A percentile compares a stretch with the other conserved stretches of the same genome.
Conservation (phyloP, 495 filamentous ascomycete genomes). For the Margaritispora aquatica region DNA sequence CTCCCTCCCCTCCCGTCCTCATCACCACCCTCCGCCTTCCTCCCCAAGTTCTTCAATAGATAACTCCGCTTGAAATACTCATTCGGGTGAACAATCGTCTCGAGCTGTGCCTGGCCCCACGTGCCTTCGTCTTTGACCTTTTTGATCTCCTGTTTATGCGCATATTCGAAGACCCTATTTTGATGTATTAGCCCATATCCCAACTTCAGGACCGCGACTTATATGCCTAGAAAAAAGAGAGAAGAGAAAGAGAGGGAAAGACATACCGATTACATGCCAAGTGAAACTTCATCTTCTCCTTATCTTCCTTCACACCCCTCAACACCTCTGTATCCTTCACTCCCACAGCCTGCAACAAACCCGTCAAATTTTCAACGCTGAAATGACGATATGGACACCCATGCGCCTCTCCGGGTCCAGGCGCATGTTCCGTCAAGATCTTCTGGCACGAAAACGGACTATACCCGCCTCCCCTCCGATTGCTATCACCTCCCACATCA, state of each 20-base stretch:
- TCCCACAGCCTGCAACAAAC: constrained; percentile 65
- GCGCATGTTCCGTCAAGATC: constrained; percentile 79
- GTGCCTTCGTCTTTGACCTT: constrained; percentile 76
- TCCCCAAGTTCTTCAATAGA: constrained; percentile 67
- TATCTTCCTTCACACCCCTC: constrained; percentile 78
- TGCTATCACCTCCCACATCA: constrained; percentile 89
- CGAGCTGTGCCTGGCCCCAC: constrained; percentile 74
- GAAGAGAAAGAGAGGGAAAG: neutral
- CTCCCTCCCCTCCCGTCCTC: constrained; percentile 22
- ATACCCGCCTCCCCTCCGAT: constrained; percentile 77
- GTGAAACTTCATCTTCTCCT: constrained; percentile 82
- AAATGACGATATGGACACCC: constrained; percentile 97
- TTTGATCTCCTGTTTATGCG: constrained; percentile 82
- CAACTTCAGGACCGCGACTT: neutral
- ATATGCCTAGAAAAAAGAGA: too few species aligned
- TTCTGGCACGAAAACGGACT: constrained; percentile 90
- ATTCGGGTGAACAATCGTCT: constrained; percentile 97
- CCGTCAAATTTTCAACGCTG: constrained; percentile 73
- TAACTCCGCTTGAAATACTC: constrained; percentile 95
- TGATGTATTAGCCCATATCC: neutral
- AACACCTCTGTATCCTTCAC: constrained; percentile 72
- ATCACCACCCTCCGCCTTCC: constrained; percentile 26
- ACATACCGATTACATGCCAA: constrained; percentile 75
- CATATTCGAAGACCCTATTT: constrained; percentile 73
- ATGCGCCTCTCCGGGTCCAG: constrained; percentile 78